Evolutionary conservation across 768 basidiomycete species (phyloP), one percentile per base, ranked within the genome.

Genomic region (Cystobasidiopsis lactophilus): DNA sequence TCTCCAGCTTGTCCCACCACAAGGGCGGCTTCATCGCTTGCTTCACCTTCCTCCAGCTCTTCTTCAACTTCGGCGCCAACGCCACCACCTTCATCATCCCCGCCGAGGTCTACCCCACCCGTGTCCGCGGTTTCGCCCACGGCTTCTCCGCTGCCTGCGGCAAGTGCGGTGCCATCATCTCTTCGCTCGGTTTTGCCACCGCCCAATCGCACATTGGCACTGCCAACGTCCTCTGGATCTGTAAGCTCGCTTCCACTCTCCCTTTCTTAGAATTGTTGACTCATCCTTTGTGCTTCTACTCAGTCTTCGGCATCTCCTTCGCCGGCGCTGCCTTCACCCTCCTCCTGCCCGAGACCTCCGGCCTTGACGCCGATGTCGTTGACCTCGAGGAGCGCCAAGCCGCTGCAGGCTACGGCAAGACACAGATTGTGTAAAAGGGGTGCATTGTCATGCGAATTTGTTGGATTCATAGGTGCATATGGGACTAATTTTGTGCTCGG

Each of bases 101-200:
- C 2, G 78, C 77, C 3, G 80, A 82, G 66, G 77, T 82, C 11
- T 82, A 82, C 70, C 82, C 82, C 0, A 84, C 82, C 1, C 71
- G 76, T 35, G 82, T 76, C 67, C 73, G 77, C 41, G 79, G 77
- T 24, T 73, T 73, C 45, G 81, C 80, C 14, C 82, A 83, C 62
- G 82, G 82, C 27, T 67, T 81, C 13, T 77, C 75, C 1, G 82
- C 82, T 2, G 82, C 80, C 0, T 68, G 67, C 38, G 82, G 82
- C 19, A 84, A 85, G 63, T 69, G 68, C 0, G 82, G 82, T 50
- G 82, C 82, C 0, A 29, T 56, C 18, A 40, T 55, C 40, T 37
- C 54, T 3, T 26, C 54, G 4, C 39, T 55, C 18, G 55, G 5
- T 7, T 55, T 55, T 50, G 21, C 54, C 14, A 40, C 49, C 14